Evolutionary conservation across 1,284 basidiomycete species (phyloP), one percentile per base, ranked within the genome.

Genomic region (Heterobasidion irregulare): DNA sequence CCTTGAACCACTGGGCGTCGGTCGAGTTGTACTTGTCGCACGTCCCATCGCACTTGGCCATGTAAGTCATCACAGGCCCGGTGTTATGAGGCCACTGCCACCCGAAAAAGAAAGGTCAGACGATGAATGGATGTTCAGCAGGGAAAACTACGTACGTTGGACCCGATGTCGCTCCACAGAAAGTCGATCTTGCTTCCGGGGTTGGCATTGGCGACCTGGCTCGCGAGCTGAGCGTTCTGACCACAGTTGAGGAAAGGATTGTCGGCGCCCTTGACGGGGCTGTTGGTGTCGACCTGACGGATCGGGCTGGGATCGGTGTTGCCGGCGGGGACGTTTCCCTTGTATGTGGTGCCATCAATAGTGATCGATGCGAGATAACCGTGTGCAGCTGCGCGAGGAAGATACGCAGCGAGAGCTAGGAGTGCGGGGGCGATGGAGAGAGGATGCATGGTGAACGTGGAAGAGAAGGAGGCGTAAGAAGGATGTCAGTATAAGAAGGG

Each of bases 21-120:
- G 74, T 70, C 2, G 77, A 63, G 62, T 88, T 72, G 66, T 82
- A 87, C 58, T 82, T 68, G 63, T 78, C 75, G 68, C 86, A 88
- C 1, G 78, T 70, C 26, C 69, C 65, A 1, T 78, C 80, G 61
- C 86, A 89, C 12, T 76, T 73, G 0, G 85, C 77, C 76, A 90
- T 76, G 65, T 90, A 90, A 43, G 82, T 84, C 68, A 89, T 72
- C 64, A 89, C 68, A 2, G 87, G 86, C 4, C 87, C 87, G 10
- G 72, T 82, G 56, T 86, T 74, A 62, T 90, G 87, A 2, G 82
- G 81, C 86, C 85, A 88, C 83, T 87, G 53, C 18, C 10, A 10
- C 46, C 7, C 10, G 18, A 43, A 48, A 55, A 53, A 18, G 56
- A 26, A 36, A 13, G n/a, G n/a, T 13, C 46, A 9, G 12, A 52